These are phyloP conservation scores for Cladophialophora yegresii DNA, from an alignment of 2,329 filamentous ascomycete species.

Conservation along the genomic window DNA sequence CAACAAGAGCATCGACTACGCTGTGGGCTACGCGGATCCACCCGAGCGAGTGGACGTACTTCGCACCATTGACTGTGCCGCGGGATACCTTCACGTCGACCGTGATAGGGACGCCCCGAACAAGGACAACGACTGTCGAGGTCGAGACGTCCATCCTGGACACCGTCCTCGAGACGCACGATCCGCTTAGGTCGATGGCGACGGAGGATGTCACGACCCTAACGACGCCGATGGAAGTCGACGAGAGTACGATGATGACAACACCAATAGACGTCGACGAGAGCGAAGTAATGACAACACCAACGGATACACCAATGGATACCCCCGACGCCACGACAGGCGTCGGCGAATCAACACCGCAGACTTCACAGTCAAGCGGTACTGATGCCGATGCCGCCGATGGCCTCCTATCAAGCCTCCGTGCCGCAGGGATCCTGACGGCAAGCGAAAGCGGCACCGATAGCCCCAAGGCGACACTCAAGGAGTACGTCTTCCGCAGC, in stretches of 20 bases:
- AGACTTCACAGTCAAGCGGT: not conserved
- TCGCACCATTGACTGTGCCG: not conserved
- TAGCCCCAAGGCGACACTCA: not conserved
- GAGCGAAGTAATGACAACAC: too few species aligned
- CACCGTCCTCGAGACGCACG: not conserved
- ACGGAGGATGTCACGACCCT: not conserved
- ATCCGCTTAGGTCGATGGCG: not conserved
- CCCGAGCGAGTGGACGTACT: not conserved
- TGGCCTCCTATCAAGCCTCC: not conserved
- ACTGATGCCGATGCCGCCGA: too few species aligned
- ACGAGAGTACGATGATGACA: not conserved
- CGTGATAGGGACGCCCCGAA: not conserved
- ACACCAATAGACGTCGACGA: too few species aligned
- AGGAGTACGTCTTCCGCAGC: not conserved
- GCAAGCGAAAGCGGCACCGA: not conserved
- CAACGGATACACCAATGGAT: too few species aligned
- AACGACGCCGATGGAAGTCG: not conserved
- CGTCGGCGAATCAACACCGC: not conserved
- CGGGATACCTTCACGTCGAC: not conserved
- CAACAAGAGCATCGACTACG: not conserved
- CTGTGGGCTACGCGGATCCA: not conserved
- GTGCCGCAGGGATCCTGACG: not conserved
- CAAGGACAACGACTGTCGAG: not conserved
- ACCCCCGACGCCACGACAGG: too few species aligned
- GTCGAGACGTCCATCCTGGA: not conserved